A percentile compares a stretch with the other conserved stretches of the same genome.
Conservation (phyloP, 208 protist genomes). For the Crithidia fasciculata region DNA sequence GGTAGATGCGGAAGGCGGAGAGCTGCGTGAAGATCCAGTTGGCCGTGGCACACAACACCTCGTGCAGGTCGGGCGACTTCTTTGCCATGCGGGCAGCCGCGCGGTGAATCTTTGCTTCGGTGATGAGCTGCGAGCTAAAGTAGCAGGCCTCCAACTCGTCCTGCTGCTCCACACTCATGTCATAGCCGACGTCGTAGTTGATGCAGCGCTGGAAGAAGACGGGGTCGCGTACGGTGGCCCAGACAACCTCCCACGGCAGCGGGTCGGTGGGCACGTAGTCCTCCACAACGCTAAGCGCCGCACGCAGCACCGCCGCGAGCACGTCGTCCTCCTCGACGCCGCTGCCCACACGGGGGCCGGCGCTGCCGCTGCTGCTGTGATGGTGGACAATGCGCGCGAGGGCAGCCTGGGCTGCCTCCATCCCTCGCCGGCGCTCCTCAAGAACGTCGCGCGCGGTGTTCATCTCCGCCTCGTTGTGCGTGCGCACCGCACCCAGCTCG, state of each 20-base stretch:
- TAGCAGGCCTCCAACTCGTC: conserved; percentile 34
- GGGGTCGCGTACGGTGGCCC: conserved; percentile 37
- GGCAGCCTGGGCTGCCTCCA: conserved; percentile 33
- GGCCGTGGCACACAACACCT: conserved; percentile 31
- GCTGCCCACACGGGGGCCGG: conserved; percentile 8
- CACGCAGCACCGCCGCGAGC: conserved; percentile 37
- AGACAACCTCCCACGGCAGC: conserved; percentile 48
- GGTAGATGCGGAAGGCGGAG: conserved; percentile 39
- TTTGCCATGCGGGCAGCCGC: conserved; percentile 5
- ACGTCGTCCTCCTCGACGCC: conserved; percentile 15
- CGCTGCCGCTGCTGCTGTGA: conserved; percentile 3
- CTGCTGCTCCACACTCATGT: conserved; percentile 43
- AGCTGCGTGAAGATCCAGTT: conserved; percentile 62
- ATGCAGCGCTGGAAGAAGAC: conserved; percentile 46
- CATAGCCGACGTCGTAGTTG: conserved; percentile 43
- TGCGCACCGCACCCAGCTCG: conserved; percentile 53
- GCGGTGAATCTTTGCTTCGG: conserved; percentile 27
- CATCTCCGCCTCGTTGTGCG: conserved; percentile 60
- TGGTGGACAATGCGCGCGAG: neutral
- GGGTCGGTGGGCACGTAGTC: conserved; percentile 13
- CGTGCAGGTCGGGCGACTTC: neutral
- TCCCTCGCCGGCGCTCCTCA: conserved; percentile 26
- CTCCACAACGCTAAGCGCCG: conserved; percentile 45
- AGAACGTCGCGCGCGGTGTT: conserved; percentile 28
- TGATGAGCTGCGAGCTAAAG: conserved; percentile 20